Evolutionary conservation across 2,329 filamentous ascomycete species (phyloP).

Genomic region (Verticillium albo-atrum): DNA sequence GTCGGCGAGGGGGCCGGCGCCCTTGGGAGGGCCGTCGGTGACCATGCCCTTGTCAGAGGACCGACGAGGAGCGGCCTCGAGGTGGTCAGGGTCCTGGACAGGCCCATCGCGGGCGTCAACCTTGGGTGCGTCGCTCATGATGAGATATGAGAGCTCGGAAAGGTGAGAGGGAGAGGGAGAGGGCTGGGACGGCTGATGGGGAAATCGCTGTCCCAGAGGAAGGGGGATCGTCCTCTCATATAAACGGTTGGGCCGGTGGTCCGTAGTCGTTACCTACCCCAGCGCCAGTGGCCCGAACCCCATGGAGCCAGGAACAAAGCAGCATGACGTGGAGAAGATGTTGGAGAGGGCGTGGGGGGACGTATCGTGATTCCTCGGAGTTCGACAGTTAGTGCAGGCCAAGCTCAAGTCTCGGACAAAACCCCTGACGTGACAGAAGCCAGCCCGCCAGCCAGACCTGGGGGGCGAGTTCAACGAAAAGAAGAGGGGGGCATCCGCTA

Average conservation of each 20-base stretch:
- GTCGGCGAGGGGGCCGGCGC: slow-evolving; percentile 14
- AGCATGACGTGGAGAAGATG: neutral
- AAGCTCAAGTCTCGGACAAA: neutral
- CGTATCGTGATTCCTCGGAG: neutral
- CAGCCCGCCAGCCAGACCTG: neutral
- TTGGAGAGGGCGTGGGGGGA: neutral
- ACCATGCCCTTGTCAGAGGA: neutral
- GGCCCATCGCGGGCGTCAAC: neutral
- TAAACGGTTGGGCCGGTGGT: neutral
- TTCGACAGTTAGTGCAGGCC: neutral
- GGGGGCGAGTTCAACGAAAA: neutral
- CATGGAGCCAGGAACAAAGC: neutral
- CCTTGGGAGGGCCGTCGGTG: neutral
- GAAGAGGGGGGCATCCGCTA: neutral
- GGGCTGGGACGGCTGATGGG: neutral
- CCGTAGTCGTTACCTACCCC: neutral
- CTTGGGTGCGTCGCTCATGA: slow-evolving; percentile 2
- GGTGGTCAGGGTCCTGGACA: neutral
- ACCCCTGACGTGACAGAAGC: neutral
- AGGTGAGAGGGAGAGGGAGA: slow-evolving; percentile 4
- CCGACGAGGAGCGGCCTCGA: neutral
- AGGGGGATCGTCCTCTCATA: neutral
- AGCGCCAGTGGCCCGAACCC: neutral
- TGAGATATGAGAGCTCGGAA: slow-evolving; percentile 7
- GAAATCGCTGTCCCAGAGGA: neutral